A percentile compares a stretch with the other conserved stretches of the same genome.
Conservation (phyloP, 495 filamentous ascomycete genomes). For the Hypoxylon subgilvum region DNA sequence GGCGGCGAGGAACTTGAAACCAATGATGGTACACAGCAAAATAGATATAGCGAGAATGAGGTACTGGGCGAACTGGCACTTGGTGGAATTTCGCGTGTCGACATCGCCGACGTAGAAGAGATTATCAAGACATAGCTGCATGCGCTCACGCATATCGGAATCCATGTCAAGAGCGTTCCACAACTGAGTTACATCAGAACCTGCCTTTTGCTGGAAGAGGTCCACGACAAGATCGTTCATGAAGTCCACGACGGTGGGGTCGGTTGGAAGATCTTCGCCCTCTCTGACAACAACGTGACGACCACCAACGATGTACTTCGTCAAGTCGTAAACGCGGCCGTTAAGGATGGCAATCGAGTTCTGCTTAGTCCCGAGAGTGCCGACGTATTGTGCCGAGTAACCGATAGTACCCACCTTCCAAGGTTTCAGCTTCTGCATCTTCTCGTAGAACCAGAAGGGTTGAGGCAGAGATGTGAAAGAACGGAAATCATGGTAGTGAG, state of each 20-base stretch:
- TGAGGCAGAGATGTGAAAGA: constrained; percentile 79
- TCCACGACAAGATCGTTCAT: constrained; percentile 77
- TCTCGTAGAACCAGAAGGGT: constrained; percentile 88
- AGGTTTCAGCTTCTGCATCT: constrained; percentile 74
- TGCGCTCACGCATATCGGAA: constrained; percentile 59
- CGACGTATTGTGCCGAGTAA: constrained; percentile 79
- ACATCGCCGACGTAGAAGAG: constrained; percentile 93
- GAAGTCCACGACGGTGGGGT: constrained; percentile 70
- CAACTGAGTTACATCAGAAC: constrained; percentile 80
- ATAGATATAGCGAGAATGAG: constrained; percentile 89
- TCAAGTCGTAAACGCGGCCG: constrained; percentile 86
- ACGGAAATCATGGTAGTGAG: constrained; percentile 92
- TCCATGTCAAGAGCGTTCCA: constrained; percentile 73
- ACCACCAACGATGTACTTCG: constrained; percentile 80
- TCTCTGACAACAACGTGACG: constrained; percentile 63
- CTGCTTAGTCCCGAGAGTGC: constrained; percentile 67
- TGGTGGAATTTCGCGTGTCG: constrained; percentile 86
- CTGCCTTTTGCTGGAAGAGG: constrained; percentile 77
- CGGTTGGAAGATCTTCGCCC: constrained; percentile 55
- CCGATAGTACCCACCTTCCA: constrained; percentile 91
- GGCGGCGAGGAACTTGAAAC: constrained; percentile 96
- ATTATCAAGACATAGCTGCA: constrained; percentile 89
- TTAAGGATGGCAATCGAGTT: constrained; percentile 80
- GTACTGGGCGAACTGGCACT: constrained; percentile 88
- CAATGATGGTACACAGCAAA: constrained; percentile 78